A percentile compares a stretch with the other conserved stretches of the same genome.
These are phyloP conservation scores for Exophiala viscosa DNA, from an alignment of 2,329 filamentous ascomycete genomes.

Conservation along the genomic window DNA sequence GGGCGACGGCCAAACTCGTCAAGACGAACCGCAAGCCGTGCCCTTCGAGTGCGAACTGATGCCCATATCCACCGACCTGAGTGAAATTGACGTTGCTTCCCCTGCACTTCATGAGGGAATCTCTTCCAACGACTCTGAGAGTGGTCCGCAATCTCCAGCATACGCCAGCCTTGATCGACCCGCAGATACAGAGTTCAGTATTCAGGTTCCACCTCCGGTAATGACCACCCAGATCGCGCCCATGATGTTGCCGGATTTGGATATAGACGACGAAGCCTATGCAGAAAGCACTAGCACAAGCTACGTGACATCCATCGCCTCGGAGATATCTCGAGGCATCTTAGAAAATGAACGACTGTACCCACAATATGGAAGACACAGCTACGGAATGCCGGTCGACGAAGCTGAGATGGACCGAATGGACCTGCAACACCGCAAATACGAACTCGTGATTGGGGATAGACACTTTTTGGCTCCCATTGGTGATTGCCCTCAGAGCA, in stretches of 20 bases:
- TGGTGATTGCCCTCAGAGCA: slow-evolving; percentile 13
- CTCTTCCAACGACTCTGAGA: background rate
- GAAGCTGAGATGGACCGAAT: slow-evolving; percentile 23
- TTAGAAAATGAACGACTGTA: slow-evolving; percentile 20
- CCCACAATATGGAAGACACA: slow-evolving; percentile 15
- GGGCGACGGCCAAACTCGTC: no score
- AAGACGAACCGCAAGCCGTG: no score
- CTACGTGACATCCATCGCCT: slow-evolving; percentile 19
- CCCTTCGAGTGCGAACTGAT: no score
- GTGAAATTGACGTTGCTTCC: no score
- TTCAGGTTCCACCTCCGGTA: background rate
- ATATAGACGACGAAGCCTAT: slow-evolving; percentile 8
- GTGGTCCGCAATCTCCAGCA: background rate
- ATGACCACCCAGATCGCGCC: slow-evolving; percentile 5
- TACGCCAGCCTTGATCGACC: background rate
- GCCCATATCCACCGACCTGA: no score
- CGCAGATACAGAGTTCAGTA: no score
- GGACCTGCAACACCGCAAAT: slow-evolving; percentile 20
- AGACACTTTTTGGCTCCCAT: slow-evolving; percentile 23
- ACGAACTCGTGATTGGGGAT: slow-evolving; percentile 16
- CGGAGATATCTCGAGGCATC: slow-evolving; percentile 16
- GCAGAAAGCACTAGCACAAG: slow-evolving; percentile 12
- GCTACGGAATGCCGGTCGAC: slow-evolving; percentile 24
- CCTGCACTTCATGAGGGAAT: no score
- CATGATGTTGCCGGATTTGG: slow-evolving; percentile 9